Evolutionary conservation across 2,329 filamentous ascomycete species (phyloP).

Genomic region (Alternaria sp.): DNA sequence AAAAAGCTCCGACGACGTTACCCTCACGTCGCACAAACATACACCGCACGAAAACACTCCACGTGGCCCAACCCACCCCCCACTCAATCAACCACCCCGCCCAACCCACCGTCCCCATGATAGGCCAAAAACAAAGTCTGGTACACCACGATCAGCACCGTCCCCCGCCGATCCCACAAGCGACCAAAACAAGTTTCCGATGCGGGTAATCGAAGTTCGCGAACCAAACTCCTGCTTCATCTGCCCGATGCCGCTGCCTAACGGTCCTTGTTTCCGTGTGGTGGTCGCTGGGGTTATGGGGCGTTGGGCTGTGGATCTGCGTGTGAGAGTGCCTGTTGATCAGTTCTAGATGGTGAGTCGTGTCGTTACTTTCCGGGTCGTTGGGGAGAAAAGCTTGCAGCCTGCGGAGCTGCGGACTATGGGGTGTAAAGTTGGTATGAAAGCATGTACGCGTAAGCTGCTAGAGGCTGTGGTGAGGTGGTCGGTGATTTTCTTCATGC

Average conservation of each 20-base stretch:
- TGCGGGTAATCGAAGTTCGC: conserved; percentile 1
- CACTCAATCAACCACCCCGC: not conserved
- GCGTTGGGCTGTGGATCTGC: not conserved
- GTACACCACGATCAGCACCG: not conserved
- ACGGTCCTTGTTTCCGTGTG: not conserved
- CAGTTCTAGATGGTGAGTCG: not conserved
- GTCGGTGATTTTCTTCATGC: not conserved
- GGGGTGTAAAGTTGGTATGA: not conserved
- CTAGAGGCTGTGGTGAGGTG: not conserved
- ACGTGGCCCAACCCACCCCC: not conserved
- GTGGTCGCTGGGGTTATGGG: not conserved
- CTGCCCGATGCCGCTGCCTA: not conserved
- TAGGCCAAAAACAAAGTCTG: not conserved
- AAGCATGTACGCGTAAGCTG: not conserved
- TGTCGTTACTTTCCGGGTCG: not conserved
- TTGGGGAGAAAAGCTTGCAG: not conserved
- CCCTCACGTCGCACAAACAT: not conserved
- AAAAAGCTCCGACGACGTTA: not conserved
- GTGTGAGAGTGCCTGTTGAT: not conserved
- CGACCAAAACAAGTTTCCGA: not conserved
- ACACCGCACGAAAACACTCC: not conserved
- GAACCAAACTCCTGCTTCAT: not conserved
- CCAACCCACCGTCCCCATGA: not conserved
- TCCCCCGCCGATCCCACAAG: not conserved
- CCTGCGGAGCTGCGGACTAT: not conserved